A percentile compares a stretch with the other conserved stretches of the same genome.
phyloP scores from a whole-genome alignment of 73 alveolate genomes.

The Uronychia setigera region DNA sequence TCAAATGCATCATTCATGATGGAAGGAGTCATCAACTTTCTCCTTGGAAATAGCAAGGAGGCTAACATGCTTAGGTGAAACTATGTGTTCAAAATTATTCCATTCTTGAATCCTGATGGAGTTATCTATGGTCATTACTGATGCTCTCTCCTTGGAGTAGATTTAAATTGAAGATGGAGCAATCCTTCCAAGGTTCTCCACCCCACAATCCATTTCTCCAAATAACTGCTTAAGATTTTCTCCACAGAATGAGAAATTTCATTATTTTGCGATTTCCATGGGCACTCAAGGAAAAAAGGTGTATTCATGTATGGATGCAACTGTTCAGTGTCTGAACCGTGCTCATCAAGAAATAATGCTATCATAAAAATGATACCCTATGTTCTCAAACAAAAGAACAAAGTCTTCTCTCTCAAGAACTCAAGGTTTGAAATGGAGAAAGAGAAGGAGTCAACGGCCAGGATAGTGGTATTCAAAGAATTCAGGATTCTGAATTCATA shows the following conservation, averaged over 20 bases:
- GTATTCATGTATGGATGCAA: conserved; percentile 63
- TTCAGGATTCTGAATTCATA: conserved; percentile 50
- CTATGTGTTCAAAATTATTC: conserved; percentile 79
- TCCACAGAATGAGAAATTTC: conserved; percentile 28
- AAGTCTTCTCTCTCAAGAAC: conserved; percentile 53
- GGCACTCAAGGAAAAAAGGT: conserved; percentile 64
- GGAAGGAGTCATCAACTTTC: conserved; percentile 83
- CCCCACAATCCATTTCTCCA: conserved; percentile 79
- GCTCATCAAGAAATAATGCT: conserved; percentile 33
- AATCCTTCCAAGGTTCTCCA: conserved; percentile 83
- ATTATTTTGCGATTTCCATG: conserved; percentile 81
- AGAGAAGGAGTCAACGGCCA: conserved; percentile 70
- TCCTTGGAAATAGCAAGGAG: conserved; percentile 74
- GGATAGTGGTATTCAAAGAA: conserved; percentile 69
- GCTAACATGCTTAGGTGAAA: conserved; percentile 78
- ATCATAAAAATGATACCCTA: conserved; percentile 51
- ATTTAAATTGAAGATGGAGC: conserved; percentile 90
- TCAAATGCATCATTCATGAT: conserved; percentile 72
- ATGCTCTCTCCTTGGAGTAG: conserved; percentile 93
- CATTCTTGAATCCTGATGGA: conserved; percentile 98
- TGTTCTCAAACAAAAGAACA: conserved; percentile 40
- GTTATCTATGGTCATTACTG: conserved; percentile 94
- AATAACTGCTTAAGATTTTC: conserved; percentile 70
- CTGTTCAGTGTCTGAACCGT: conserved; percentile 17
- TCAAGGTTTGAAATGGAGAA: conserved; percentile 65